Conservation (phyloP, 495 filamentous ascomycete species). For the Entonaema liquescens region DNA sequence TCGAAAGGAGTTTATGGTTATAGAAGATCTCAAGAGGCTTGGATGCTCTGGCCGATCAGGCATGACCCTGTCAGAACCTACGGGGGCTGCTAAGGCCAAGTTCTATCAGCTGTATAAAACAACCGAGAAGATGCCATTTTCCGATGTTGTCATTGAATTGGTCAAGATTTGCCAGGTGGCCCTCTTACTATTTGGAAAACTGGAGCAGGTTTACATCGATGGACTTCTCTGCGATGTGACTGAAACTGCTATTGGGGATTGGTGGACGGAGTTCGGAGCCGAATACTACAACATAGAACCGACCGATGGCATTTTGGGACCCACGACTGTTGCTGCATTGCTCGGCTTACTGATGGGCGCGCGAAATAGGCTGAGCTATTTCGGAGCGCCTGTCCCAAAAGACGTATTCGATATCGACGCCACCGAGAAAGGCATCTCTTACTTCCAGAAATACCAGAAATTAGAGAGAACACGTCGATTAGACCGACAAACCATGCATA, state of each 20-base stretch:
- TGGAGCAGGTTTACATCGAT: slow-evolving; percentile 90
- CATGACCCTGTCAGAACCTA: slow-evolving; percentile 77
- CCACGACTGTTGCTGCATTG: slow-evolving; percentile 89
- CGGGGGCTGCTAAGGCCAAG: slow-evolving; percentile 83
- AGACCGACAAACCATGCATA: slow-evolving; percentile 82
- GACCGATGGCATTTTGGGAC: slow-evolving; percentile 88
- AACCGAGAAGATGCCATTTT: slow-evolving; percentile 79
- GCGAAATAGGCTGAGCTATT: slow-evolving; percentile 82
- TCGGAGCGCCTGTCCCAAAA: slow-evolving; percentile 83
- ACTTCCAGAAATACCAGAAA: slow-evolving; percentile 91
- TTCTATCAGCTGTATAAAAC: slow-evolving; percentile 91
- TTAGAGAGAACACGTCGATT: slow-evolving; percentile 78
- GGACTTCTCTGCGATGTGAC: slow-evolving; percentile 93
- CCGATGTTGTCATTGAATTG: slow-evolving; percentile 81
- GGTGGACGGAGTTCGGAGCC: slow-evolving; percentile 94
- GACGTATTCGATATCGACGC: slow-evolving; percentile 88
- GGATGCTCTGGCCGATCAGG: slow-evolving; percentile 91
- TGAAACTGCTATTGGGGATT: slow-evolving; percentile 87
- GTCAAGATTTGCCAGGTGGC: slow-evolving; percentile 94
- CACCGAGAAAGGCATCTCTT: slow-evolving; percentile 81
- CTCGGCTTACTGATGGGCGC: slow-evolving; percentile 90
- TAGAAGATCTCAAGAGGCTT: slow-evolving; percentile 91
- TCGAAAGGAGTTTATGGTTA: slow-evolving; percentile 88
- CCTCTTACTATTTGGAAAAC: slow-evolving; percentile 84
- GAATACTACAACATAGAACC: slow-evolving; percentile 92